Base-by-base conservation (phyloP, 2,329 filamentous ascomycete species). In the Aspergillus fischeri region DNA sequence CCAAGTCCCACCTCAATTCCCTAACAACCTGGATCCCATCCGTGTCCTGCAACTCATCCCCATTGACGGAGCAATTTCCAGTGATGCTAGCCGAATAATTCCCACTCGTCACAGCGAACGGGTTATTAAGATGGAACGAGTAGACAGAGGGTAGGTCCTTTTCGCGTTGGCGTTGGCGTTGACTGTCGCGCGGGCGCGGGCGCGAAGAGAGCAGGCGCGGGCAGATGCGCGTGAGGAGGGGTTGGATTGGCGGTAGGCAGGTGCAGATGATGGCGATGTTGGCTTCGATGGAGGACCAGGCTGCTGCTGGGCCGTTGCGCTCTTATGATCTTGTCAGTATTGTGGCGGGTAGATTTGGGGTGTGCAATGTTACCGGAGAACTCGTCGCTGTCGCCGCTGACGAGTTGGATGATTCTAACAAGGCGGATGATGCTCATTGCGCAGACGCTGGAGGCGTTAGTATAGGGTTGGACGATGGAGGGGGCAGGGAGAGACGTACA, bases 201-300 rank as follows among this genome's bases (percentile, higher is more conserved):
- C 8, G 65, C 54, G 29, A 59, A 53, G 57, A 56, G 17, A 69
- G 63, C 29, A 59, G 61, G 10, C 56, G 63, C 2, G 70, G 67
- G 52, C 66, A 69, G 44, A 67, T 32, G 7, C 62, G 61, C 1
- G 65, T 60, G 8, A 72, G 24, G 6, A 73, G 57, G 0, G 70
- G 70, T 9, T 67, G 61, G 0, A 72, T 57, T 0, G 64, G 58
- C 2, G 68, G 65, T 0, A 73, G 64, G 29, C 68, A 69, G 29
- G 70, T 62, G 60, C 70, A 72, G 49, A 72, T 65, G 9, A 72
- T 68, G 53, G 70, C 70, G 32, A 70, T 55, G 51, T 68, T 69
- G 41, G 58, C 52, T 62, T 72, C 70, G 17, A 71, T 59, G 32
- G 61, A 65, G 24, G 70, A 72, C 70, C 69, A 72, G 49, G 63